Conservation (phyloP, 768 basidiomycete genomes). For the Boletus barrowsii region DNA sequence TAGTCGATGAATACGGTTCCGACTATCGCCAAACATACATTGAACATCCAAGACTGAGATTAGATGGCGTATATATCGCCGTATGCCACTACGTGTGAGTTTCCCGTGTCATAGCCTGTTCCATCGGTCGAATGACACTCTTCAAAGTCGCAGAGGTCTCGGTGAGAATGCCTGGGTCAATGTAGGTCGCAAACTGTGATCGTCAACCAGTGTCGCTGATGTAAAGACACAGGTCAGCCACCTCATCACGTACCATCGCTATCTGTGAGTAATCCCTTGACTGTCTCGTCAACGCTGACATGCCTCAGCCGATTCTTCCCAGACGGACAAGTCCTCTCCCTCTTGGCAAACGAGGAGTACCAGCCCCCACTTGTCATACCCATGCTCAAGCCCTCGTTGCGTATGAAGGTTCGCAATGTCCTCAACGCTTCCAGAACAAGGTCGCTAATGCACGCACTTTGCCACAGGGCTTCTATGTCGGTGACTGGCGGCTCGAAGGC, state of each 20-base stretch:
- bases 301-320: constrained; percentile 75
- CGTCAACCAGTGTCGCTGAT: constrained; percentile 2
- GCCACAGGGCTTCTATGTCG: constrained; percentile 66
- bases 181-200: constrained; percentile 42
- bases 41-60: constrained; percentile 78
- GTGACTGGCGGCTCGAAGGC: constrained; percentile 68
- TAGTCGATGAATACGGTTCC: constrained; percentile 50
- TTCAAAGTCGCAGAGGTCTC: constrained; percentile 50
- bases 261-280: constrained; percentile 53
- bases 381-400: constrained; percentile 68
- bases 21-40: constrained; percentile 78
- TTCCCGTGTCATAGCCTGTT: constrained; percentile 6
- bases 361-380: constrained; percentile 71
- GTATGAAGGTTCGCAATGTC: constrained; percentile 58
- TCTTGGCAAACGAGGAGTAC: constrained; percentile 78
- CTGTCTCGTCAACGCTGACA: constrained; percentile 1
- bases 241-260: constrained; percentile 89
- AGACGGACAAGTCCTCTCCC: constrained; percentile 80
- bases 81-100: constrained; percentile 84
- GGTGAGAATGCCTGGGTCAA: constrained; percentile 88
- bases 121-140: constrained; percentile 1
- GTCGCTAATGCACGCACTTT: background rate
- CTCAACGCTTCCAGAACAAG: background rate
- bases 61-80: constrained; percentile 90
- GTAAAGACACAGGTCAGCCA: constrained; percentile 59